Evolutionary conservation across 139 green algal genomes (phyloP), one percentile per base, ranked within the genome.

Genomic region (Pycnococcus provasolii): DNA sequence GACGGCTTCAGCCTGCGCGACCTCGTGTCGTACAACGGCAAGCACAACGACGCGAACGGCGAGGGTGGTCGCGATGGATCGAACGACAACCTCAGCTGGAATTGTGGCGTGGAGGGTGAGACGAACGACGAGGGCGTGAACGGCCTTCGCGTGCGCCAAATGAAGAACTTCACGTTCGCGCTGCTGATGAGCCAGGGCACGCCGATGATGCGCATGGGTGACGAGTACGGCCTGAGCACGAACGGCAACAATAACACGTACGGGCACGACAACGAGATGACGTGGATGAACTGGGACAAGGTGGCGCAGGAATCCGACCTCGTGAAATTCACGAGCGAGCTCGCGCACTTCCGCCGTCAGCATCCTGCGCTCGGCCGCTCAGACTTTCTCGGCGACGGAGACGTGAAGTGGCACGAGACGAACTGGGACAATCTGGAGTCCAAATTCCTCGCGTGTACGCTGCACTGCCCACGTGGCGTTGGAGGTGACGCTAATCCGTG

Each of bases 161-260:
- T 94, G 86, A 85, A 85, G 73, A 99, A 99, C 84, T 79, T 89
- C 54, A 78, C 90, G 57, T 46, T 95, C 45, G 83, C 82, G 4
- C 80, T 98, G 3, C 86, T 97, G 80, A 11, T 60, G 40, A 42
- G 9, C 37, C 73, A 83, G 71, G 92, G 92, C 54, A 93, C 83
- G 1, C 93, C 93, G 44, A 99, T 99, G 93, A 79, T 99, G 37
- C 79, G 98, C 44, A 81, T 81, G 78, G 80, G 80, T 11, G 92
- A 98, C 72, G 92, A 98, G 81, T 85, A 90, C 50, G 77, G 60
- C 8, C 76, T 90, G 44, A 90, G 83, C 2, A 81, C 88, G 13
- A 15, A 77, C 15, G 93, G 93, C 62, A 99, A 99, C 85, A 99
- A 99, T 85, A 99, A 99, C 86, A 96, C 85, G 80, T 99, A 99